Conservation (phyloP, 768 basidiomycete genomes). For the Pulveroboletus sp. region DNA sequence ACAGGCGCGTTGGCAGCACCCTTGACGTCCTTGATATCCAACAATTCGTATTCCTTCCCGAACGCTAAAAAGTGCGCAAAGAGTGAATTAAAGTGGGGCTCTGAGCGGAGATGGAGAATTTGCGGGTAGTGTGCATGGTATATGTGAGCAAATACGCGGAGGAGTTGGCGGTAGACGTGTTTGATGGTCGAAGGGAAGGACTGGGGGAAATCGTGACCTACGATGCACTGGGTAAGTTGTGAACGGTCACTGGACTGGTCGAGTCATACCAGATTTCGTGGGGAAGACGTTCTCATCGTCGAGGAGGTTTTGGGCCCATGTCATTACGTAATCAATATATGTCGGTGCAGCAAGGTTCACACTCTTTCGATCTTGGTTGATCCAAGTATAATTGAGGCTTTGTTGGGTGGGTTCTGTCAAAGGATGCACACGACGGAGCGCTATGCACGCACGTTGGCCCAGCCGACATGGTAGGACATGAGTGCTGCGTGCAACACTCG, state of each 20-base stretch:
- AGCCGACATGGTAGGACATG: constrained; percentile 90
- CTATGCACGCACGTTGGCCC: constrained; percentile 62
- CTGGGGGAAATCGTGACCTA: constrained; percentile 83
- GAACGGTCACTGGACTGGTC: not conserved
- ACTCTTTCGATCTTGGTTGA: constrained; percentile 85
- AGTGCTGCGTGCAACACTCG: constrained; percentile 86
- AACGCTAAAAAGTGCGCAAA: constrained; percentile 98
- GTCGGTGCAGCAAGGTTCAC: constrained; percentile 88
- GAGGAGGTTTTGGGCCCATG: constrained; percentile 89
- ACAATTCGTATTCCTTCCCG: constrained; percentile 86
- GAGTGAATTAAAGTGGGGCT: constrained; percentile 94
- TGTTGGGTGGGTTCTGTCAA: not conserved
- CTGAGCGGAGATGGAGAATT: constrained; percentile 87
- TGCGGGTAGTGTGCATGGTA: constrained; percentile 92
- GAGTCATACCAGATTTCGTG: constrained; percentile 78
- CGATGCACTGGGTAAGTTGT: not conserved
- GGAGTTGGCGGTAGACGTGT: constrained; percentile 93
- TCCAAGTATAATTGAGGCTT: constrained; percentile 93
- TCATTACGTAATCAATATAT: constrained; percentile 98
- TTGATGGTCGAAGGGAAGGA: constrained; percentile 87
- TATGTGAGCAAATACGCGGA: constrained; percentile 95
- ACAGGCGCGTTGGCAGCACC: constrained; percentile 57
- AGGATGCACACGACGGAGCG: not conserved
- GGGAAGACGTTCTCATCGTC: constrained; percentile 95
- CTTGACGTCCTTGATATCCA: constrained; percentile 85